These are phyloP conservation scores for Lachnellula hyalina DNA, from an alignment of 2,329 filamentous ascomycete genomes.

Conservation along the genomic window DNA sequence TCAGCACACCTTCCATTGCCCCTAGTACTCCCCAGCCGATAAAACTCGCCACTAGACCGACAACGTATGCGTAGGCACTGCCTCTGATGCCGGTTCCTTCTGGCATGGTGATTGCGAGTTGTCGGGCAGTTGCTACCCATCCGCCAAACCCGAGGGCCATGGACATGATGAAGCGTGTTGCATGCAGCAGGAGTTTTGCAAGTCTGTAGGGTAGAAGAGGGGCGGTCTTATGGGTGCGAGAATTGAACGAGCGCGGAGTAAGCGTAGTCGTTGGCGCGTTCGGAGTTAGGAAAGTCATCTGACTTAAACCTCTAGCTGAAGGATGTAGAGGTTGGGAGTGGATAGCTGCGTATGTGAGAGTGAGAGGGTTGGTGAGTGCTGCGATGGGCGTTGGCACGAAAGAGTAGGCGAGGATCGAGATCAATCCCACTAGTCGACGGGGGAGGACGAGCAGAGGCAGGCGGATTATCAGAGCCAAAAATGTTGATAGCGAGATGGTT, in stretches of 20 bases:
- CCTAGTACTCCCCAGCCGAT: slow-evolving; percentile 93
- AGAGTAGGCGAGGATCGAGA: slow-evolving; percentile 67
- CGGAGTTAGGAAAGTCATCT: slow-evolving; percentile 74
- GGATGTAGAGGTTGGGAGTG: slow-evolving; percentile 78
- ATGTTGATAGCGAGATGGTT: slow-evolving; percentile 81
- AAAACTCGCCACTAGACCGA: slow-evolving; percentile 85
- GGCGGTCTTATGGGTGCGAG: slow-evolving; percentile 38
- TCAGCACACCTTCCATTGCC: slow-evolving; percentile 82
- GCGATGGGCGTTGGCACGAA: slow-evolving; percentile 81
- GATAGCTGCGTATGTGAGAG: slow-evolving; percentile 88
- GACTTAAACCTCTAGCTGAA: slow-evolving; percentile 72
- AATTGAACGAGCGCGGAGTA: slow-evolving; percentile 48
- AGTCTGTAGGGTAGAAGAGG: slow-evolving; percentile 81
- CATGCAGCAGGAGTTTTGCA: slow-evolving; percentile 85
- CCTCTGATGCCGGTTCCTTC: slow-evolving; percentile 55
- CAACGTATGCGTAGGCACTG: slow-evolving; percentile 89
- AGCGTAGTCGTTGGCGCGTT: slow-evolving; percentile 69
- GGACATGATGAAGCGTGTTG: slow-evolving; percentile 86
- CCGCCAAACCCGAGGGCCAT: slow-evolving; percentile 85
- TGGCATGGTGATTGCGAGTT: slow-evolving; percentile 57
- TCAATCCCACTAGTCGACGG: slow-evolving; percentile 55
- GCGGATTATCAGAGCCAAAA: slow-evolving; percentile 74
- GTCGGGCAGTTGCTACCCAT: slow-evolving; percentile 91
- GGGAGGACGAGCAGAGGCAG: slow-evolving; percentile 83
- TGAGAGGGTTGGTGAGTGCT: slow-evolving; percentile 82